Base-by-base conservation (phyloP, 768 basidiomycete species). In the Stropharia rugosoannulata region DNA sequence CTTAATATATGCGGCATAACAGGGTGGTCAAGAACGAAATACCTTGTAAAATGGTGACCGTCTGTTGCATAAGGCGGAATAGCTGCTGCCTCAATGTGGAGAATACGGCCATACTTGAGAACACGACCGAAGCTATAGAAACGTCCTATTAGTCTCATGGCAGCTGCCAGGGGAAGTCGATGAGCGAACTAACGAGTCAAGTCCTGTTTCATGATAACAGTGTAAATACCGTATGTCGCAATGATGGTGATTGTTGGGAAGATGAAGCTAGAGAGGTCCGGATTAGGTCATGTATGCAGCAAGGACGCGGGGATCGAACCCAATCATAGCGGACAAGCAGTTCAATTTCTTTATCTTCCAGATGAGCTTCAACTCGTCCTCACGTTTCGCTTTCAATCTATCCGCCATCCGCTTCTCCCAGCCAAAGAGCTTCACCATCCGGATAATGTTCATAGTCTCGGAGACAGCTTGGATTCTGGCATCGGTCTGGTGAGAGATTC, bases 401-500 rank as follows among this genome's bases (percentile, higher is more conserved):
- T 37, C 35, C 12, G 41, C 27, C 51, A 52, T 52, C 42, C 42
- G 32, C 10, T 32, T 5, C 44, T 52, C 51, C 51, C 51, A 52
- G 12, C 51, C 51, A 19, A 52, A 52, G 5, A 52, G 42, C 29
- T 52, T 52, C 11, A 52, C 32, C 51, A 52, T 52, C 19, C 51
- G 80, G 10, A 87, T 64, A 29, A 82, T 76, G 56, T 76, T 77
- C 64, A 85, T 74, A 1, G 74, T 82, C 81, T 89, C 86, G 2
- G 84, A 81, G 38, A 87, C 79, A 2, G 70, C 70, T 62, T 86
- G 82, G 1, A 89, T 80, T 27, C 87, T 72, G 8, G 77, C 77
- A 64, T 89, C 88, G 1, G 74, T 75, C 61, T 71, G 53, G 75
- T 53, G 62, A 38, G 5, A 41, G 3, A 27, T 29, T 7, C 45